Evolutionary conservation across 768 basidiomycete species (phyloP).

Genomic region (Termitomyces sp.): DNA sequence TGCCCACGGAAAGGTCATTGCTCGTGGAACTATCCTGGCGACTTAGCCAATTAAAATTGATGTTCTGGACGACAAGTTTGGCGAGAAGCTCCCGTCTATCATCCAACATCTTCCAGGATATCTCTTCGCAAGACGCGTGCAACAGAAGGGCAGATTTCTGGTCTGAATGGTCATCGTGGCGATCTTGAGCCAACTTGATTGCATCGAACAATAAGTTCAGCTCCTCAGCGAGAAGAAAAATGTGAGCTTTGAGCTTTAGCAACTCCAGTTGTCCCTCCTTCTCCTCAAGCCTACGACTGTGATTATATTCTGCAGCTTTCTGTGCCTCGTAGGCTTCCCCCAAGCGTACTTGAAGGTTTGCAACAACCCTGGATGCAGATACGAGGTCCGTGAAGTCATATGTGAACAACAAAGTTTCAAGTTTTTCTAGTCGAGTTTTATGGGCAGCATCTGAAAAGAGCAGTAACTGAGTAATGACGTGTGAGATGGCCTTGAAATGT

Average conservation of each 20-base stretch:
- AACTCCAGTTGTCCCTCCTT: conserved; percentile 48
- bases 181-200: conserved; percentile 77
- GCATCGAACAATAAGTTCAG: conserved; percentile 83
- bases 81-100: conserved; percentile 66
- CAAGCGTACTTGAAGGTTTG: conserved; percentile 67
- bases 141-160: conserved; percentile 78
- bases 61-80: conserved; percentile 78
- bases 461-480: conserved; percentile 79
- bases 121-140: conserved; percentile 76
- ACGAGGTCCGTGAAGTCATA: conserved; percentile 81
- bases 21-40: conserved; percentile 85
- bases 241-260: conserved; percentile 66
- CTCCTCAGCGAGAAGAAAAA: conserved; percentile 67
- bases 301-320: conserved; percentile 30
- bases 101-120: conserved; percentile 90
- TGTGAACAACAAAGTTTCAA: conserved; percentile 79
- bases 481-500: conserved; percentile 82
- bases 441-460: conserved; percentile 88
- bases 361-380: conserved; percentile 66
- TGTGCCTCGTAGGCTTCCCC: conserved; percentile 56
- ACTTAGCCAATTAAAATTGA: conserved; percentile 77
- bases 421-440: conserved; percentile 66
- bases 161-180: conserved; percentile 56
- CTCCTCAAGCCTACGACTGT: conserved; percentile 30
- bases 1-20: conserved; percentile 66